A percentile compares a stretch with the other conserved stretches of the same genome.
These are phyloP conservation scores for Piper longum DNA, from an alignment of 164 flowering plant species.

Conservation along the genomic window DNA sequence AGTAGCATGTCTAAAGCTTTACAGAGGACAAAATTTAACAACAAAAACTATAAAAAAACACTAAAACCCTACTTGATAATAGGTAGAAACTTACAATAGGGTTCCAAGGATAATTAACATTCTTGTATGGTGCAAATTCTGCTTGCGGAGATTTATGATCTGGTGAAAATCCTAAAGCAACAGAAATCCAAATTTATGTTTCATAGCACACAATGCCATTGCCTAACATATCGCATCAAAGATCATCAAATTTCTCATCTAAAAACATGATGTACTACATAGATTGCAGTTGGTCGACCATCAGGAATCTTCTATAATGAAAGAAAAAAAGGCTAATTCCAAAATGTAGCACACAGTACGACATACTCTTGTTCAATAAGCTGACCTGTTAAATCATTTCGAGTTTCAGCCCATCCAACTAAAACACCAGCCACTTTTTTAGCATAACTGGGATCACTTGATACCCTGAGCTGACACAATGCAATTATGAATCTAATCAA, in stretches of 20 bases:
- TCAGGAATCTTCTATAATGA: not conserved
- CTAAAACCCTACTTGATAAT: not conserved
- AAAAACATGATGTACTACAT: too few relatives aligned
- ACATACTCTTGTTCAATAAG: not conserved
- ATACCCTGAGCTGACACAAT: constrained; percentile 27
- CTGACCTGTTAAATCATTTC: constrained; percentile 33
- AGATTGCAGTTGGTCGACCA: not conserved
- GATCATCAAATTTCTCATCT: not conserved
- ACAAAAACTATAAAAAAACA: too few relatives aligned
- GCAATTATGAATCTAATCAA: not conserved
- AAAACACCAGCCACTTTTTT: constrained; percentile 64
- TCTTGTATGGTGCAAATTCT: constrained; percentile 65
- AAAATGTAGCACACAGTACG: too few relatives aligned
- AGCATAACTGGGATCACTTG: constrained; percentile 41
- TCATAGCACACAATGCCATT: not conserved
- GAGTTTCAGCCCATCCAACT: constrained; percentile 32
- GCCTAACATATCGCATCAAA: not conserved
- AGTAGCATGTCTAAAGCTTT: not conserved
- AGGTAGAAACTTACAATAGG: constrained; percentile 52
- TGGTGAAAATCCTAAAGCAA: constrained; percentile 68
- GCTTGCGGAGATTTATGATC: constrained; percentile 74
- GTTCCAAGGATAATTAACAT: constrained; percentile 63
- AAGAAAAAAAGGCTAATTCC: too few relatives aligned
- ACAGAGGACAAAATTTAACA: not conserved
- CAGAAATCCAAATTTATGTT: not conserved